Conservation (phyloP, 2,329 filamentous ascomycete species). For the Aureobasidium lini region DNA sequence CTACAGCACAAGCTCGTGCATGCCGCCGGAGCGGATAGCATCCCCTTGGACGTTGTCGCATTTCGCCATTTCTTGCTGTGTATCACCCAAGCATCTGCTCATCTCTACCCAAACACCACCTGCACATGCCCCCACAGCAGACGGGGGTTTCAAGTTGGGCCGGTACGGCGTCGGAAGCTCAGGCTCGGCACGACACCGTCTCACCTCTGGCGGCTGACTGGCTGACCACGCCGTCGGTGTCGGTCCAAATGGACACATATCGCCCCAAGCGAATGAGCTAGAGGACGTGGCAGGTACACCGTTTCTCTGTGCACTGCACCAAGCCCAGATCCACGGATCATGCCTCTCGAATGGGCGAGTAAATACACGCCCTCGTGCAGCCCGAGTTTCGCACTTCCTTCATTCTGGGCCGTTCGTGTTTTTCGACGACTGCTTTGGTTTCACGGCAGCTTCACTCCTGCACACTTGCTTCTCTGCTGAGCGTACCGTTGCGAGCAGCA, state of each 20-base stretch:
- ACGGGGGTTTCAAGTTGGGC: conserved; percentile 13
- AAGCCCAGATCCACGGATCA: conserved; percentile 14
- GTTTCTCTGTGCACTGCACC: conserved; percentile 11
- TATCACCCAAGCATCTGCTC: conserved; percentile 5
- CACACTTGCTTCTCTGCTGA: neutral
- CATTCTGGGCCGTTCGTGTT: neutral
- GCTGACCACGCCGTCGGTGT: conserved; percentile 12
- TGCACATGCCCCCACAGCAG: conserved; percentile 11
- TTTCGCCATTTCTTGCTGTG: conserved; percentile 4
- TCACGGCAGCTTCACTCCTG: neutral
- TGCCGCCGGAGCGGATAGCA: conserved; percentile 1
- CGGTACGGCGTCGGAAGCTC: conserved; percentile 9
- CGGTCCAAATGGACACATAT: conserved; percentile 4
- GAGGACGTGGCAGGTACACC: conserved; percentile 13
- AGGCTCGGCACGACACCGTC: conserved; percentile 14
- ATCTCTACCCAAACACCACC: neutral
- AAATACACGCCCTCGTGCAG: conserved; percentile 14
- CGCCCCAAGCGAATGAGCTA: conserved; percentile 5
- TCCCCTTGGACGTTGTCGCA: neutral
- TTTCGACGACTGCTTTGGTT: neutral
- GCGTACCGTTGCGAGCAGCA: neutral
- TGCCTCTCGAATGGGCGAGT: conserved; percentile 18
- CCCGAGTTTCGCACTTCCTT: conserved; percentile 7
- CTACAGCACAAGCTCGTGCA: conserved; percentile 14
- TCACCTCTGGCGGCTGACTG: conserved; percentile 12